Base-by-base conservation (phyloP, 2,329 filamentous ascomycete species). In the Fusarium brachygibbosum region DNA sequence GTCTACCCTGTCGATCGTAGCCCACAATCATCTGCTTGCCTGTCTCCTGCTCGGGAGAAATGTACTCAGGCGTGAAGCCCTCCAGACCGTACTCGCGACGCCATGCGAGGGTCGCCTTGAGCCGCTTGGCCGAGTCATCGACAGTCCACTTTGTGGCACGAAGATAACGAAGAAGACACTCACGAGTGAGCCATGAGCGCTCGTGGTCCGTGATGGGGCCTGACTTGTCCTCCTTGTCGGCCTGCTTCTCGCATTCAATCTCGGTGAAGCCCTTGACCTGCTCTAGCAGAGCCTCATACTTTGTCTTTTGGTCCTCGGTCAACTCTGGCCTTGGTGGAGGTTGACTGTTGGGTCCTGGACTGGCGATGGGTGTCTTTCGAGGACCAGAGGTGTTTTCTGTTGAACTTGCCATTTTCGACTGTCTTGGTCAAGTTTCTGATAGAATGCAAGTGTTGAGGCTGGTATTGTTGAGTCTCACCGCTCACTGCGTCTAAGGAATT, bases 11-110 rank as follows among this genome's bases (percentile, higher is more conserved):
- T 62, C 91, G 92, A 82, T 99, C 96, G 80, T 90, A 99, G 41
- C 96, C 96, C 21, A 96, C 80, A 60, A 97, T 86, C 60, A 97
- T 86, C 80, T 98, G 95, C 84, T 99, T 99, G 71, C 96, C 96
- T 12, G 95, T 98, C 82, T 95, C 94, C 79, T 98, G 97, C 84
- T 99, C 96, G 14, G 92, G 89, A 1, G 92, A 93, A 75, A 98
- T 95, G 81, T 97, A 92, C 11, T 98, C 94, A 12, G 91, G 85
- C 0, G 93, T 94, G 76, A 94, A 87, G 54, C 87, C 89, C 64
- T 92, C 88, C 59, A 97, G 85, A 48, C 93, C 94, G 76, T 97
- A 99, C 76, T 97, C 94, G 58, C 95, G 88, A 46, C 96, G 89
- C 96, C 96, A 99, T 63, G 88, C 86, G 59, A 98, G 82, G 0